Base-by-base conservation (phyloP, 2,329 filamentous ascomycete species). In the Paraphaeosphaeria minitans region DNA sequence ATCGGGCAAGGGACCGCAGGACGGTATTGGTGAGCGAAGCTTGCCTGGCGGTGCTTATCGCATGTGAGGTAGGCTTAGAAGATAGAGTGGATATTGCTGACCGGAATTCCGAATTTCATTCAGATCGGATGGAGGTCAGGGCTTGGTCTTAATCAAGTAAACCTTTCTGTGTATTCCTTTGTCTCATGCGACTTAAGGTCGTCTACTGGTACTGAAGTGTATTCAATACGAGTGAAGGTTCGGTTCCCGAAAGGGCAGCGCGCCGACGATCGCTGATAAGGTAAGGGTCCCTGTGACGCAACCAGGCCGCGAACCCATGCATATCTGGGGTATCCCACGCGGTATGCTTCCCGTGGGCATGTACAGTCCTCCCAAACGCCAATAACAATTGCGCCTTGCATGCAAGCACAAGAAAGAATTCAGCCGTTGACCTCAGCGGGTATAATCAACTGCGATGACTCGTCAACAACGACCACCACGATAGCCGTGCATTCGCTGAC, bases 241-340 rank as follows among this genome's bases (percentile, higher is more conserved):
- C 54, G 52, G 43, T 35, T 33, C 66, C 61, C 12, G 53, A 68
- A 66, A 33, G 49, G 66, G 66, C 46, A 62, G 55, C 54, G n/a
- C 48, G 55, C 54, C 59, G 72, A 66, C 65, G 72, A 76, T 76
- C 72, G 59, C 69, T 48, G 72, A 75, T 76, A 74, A 73, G 72
- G 58, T 76, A 74, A 73, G 72, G 58, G 49, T 59, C 55, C 24
- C 47, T 49, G 58, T 56, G 63, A 61, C 70, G 57, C 67, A 67
- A 74, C 65, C 66, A 59, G 46, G 45, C 59, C 54, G 51, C 43
- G 49, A 24, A 41, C 12, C 57, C 39, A 62, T 46, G 54, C 66
- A 64, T 56, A 46, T 63, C 64, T 67, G 62, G 66, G 66, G 63
- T 72, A 70, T 70, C 66, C 65, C 65, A 64, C 60, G 59, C 63